Evolutionary conservation across 768 basidiomycete genomes (phyloP).

Genomic region (Solioccasus polychromus): DNA sequence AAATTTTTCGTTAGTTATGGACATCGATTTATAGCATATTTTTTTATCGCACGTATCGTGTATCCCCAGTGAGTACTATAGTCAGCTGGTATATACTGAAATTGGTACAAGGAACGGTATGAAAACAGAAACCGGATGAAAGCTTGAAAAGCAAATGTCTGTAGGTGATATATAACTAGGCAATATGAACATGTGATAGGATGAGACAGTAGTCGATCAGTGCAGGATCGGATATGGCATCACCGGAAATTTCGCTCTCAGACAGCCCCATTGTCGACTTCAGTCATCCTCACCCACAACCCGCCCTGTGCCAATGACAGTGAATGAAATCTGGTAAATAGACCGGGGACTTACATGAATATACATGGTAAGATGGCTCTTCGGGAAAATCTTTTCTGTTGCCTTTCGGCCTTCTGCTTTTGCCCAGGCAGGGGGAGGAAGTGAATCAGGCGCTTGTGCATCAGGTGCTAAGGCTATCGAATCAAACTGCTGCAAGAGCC

Average conservation of each 20-base stretch:
- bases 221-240: too few relatives aligned
- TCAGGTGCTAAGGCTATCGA: slow-evolving; percentile 45
- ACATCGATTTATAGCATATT: not conserved
- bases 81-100: not conserved
- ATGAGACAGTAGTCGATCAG: not conserved
- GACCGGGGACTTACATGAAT: slow-evolving; percentile 31
- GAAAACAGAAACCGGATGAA: too few relatives aligned
- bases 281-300: slow-evolving; percentile 47
- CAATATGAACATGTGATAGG: too few relatives aligned
- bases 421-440: slow-evolving; percentile 48
- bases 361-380: slow-evolving; percentile 56
- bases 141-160: too few relatives aligned
- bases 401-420: slow-evolving; percentile 44
- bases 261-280: slow-evolving; percentile 8
- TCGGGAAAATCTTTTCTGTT: slow-evolving; percentile 50
- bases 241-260: not conserved
- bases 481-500: slow-evolving; percentile 58
- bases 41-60: too few relatives aligned
- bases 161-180: too few relatives aligned
- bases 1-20: too few relatives aligned
- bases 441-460: slow-evolving; percentile 43
- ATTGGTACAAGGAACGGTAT: not conserved
- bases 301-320: slow-evolving; percentile 39
- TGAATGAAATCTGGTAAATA: not conserved
- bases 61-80: too few relatives aligned